These are phyloP conservation scores for Pyrenochaeta sp. DNA, from an alignment of 2,329 filamentous ascomycete genomes.

Conservation along the genomic window DNA sequence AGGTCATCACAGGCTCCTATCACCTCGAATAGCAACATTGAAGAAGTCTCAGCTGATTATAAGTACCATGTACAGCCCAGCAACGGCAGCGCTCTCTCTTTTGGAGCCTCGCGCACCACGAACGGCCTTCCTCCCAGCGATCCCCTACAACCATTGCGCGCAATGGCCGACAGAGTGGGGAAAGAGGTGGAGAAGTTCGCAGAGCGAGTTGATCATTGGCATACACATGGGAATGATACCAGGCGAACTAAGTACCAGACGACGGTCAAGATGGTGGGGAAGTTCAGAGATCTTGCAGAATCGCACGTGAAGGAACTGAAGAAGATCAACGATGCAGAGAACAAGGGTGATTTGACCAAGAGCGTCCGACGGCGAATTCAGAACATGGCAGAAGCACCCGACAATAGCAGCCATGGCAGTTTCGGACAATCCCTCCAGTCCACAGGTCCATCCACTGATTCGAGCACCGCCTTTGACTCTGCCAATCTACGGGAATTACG, in stretches of 20 bases:
- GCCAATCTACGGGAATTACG: constrained; percentile 61
- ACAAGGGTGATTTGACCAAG: constrained; percentile 40
- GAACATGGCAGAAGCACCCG: constrained; percentile 34
- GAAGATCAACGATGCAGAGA: constrained; percentile 53
- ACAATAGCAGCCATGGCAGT: constrained; percentile 16
- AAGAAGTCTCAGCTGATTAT: constrained; percentile 1
- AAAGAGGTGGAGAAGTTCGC: constrained; percentile 89
- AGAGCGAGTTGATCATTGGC: constrained; percentile 78
- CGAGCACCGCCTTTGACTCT: constrained; percentile 28
- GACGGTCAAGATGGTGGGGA: constrained; percentile 48
- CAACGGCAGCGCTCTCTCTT: constrained; percentile 17
- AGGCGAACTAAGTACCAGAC: constrained; percentile 63
- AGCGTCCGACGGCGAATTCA: constrained; percentile 45
- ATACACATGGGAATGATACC: constrained; percentile 39
- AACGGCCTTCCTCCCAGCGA: constrained; percentile 41
- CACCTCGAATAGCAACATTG: neutral
- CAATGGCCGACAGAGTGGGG: constrained; percentile 73
- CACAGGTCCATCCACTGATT: constrained; percentile 23
- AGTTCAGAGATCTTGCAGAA: constrained; percentile 61
- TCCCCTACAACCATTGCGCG: constrained; percentile 67
- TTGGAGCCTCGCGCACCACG: constrained; percentile 22
- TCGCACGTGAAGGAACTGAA: constrained; percentile 58
- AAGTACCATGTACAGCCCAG: constrained; percentile 14
- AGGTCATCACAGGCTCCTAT: constrained; percentile 15
- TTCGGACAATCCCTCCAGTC: constrained; percentile 31